Base-by-base conservation (phyloP, 169 alveolate genomes). In the Babesia caballi region DNA sequence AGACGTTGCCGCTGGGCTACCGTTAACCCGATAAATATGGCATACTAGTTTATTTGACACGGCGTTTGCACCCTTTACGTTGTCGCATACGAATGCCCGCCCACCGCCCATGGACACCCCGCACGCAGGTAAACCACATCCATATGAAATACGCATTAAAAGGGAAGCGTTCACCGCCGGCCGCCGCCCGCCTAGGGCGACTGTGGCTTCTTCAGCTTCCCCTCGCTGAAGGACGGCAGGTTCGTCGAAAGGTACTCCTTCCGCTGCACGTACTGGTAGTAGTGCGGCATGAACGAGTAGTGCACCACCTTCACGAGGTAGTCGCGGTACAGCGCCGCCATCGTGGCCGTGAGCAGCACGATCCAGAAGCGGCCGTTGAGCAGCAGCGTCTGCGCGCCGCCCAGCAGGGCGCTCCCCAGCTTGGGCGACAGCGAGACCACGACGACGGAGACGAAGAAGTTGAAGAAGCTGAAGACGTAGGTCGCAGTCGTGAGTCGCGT, bases 401-500 rank as follows among this genome's bases (percentile, higher is more conserved):
- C 85, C 28, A 61, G 19, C 1, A 67, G 30, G 23, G 51, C 57
- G 51, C 80, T 67, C 33, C 59, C 50, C 23, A 61, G 35, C 36
- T 59, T 72, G 59, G 80, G 68, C 17, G 72, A 65, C 6, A 61
- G 56, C 5, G 85, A 75, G 17, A 75, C 30, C 0, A 57, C 67
- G 60, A 23, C 49, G 0, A 75, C 53, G n/a, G 80, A 35, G 0
- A 86, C 38, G 27, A 86, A 38, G 59, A 82, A 86, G 27, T 77
- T 28, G 30, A 77, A 58, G 42, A 86, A 71, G 47, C 91, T 83
- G 69, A 88, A 33, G 36, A 71, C 33, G 41, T 81, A 83, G 14
- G 85, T 83, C 35, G 66, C 66, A 27, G 78, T 71, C 3, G 90
- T 83, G 19, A 85, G 60, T 4, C 68, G 49, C 23, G 82, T 88